A percentile compares a stretch with the other conserved stretches of the same genome.
Evolutionary conservation across 2,329 filamentous ascomycete species (phyloP).

Genomic region (Drechmeria coniospora): DNA sequence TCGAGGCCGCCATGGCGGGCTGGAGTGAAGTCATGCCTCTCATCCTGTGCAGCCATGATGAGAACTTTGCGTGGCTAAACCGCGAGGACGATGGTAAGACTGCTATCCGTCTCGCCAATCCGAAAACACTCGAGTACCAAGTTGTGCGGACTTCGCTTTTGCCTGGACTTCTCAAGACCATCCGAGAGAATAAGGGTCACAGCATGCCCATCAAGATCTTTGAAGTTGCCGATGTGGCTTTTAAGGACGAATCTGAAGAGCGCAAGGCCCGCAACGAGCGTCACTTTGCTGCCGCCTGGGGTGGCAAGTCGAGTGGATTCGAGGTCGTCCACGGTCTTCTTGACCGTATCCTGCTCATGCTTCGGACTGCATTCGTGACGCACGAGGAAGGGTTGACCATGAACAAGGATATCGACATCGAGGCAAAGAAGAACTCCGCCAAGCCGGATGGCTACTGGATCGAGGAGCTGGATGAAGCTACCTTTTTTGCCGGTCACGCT

Average conservation of each 20-base stretch:
- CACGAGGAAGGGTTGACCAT: conserved; percentile 50
- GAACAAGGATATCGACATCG: conserved; percentile 34
- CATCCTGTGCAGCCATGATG: conserved; percentile 92
- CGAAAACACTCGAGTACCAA: conserved; percentile 87
- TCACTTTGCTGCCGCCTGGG: conserved; percentile 92
- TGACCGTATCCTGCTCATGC: conserved; percentile 84
- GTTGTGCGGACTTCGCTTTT: conserved; percentile 77
- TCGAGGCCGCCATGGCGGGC: conserved; percentile 82
- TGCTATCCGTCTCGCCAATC: conserved; percentile 75
- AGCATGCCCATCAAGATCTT: conserved; percentile 82
- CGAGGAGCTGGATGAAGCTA: conserved; percentile 77
- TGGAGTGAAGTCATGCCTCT: conserved; percentile 95
- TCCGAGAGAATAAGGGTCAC: conserved; percentile 85
- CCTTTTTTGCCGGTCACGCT: conserved; percentile 82
- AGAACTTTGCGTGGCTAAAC: conserved; percentile 95
- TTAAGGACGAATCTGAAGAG: conserved; percentile 72
- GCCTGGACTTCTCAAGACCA: conserved; percentile 81
- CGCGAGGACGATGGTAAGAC: conserved; percentile 73
- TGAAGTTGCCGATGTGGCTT: conserved; percentile 78
- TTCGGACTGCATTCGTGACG: conserved; percentile 66
- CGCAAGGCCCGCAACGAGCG: conserved; percentile 83
- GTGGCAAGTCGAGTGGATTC: conserved; percentile 87
- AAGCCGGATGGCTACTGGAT: conserved; percentile 78
- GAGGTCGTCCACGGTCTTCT: conserved; percentile 89
- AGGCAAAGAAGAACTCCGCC: conserved; percentile 35